Percentiles rank a stretch among this genome's conserved stretches.
Evolutionary conservation across 2,329 filamentous ascomycete genomes (phyloP).

Genomic region (Tolypocladium capitatum): DNA sequence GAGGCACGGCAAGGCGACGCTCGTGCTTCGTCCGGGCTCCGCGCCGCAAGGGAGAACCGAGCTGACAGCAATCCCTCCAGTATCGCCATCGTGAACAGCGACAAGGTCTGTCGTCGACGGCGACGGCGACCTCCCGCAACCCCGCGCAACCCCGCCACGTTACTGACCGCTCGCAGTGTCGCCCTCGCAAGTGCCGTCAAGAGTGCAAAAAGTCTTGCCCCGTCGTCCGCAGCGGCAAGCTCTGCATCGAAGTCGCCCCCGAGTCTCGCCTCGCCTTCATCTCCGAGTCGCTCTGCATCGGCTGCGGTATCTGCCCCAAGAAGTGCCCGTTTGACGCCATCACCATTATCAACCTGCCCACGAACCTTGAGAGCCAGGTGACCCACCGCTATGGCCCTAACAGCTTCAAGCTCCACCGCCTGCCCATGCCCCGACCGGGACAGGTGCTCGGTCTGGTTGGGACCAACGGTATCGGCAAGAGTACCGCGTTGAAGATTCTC

Average conservation of each 20-base stretch:
- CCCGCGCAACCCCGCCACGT: constrained; percentile 13
- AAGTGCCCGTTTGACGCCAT: constrained; percentile 98
- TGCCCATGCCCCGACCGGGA: constrained; percentile 89
- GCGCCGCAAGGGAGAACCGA: background rate
- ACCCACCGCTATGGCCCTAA: constrained; percentile 98
- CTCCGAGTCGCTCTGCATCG: constrained; percentile 89
- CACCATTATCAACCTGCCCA: constrained; percentile 99
- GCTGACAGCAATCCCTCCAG: constrained; percentile 33
- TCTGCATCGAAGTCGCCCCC: constrained; percentile 85
- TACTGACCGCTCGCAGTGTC: constrained; percentile 20
- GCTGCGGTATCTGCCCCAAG: constrained; percentile 98
- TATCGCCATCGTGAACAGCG: constrained; percentile 96
- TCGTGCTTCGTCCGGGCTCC: background rate
- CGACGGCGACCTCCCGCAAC: constrained; percentile 1
- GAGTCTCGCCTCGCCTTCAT: constrained; percentile 95
- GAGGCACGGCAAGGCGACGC: background rate
- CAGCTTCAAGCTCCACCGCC: constrained; percentile 97
- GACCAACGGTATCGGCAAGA: constrained; percentile 99
- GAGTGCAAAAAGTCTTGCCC: constrained; percentile 99
- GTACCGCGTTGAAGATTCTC: constrained; percentile 97
- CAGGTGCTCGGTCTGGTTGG: constrained; percentile 93
- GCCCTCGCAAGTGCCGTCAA: constrained; percentile 71
- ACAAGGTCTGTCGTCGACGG: constrained; percentile 59
- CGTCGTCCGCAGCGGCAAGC: constrained; percentile 92
- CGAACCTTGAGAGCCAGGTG: constrained; percentile 95